A percentile compares a stretch with the other conserved stretches of the same genome.
Evolutionary conservation across 495 filamentous ascomycete genomes (phyloP).

Genomic region (Neurospora sublineolata): DNA sequence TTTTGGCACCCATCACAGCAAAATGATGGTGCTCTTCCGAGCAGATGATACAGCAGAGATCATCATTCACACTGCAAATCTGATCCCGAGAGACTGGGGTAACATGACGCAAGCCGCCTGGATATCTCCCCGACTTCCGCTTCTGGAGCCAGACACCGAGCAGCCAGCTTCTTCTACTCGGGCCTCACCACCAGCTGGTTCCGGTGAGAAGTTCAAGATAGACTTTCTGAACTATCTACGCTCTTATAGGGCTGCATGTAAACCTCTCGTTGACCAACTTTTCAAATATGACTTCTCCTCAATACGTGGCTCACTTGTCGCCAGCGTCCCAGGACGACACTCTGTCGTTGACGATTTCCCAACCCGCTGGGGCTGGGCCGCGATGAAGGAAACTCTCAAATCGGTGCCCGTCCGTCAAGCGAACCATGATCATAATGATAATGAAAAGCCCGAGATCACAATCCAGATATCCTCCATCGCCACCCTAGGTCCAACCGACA

Average conservation of each 20-base stretch:
- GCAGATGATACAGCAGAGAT: slow-evolving; percentile 70
- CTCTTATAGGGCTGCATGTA: slow-evolving; percentile 47
- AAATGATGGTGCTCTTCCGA: slow-evolving; percentile 75
- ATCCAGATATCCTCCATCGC: slow-evolving; percentile 77
- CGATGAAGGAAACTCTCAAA: slow-evolving; percentile 48
- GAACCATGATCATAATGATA: not conserved
- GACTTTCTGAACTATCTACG: slow-evolving; percentile 65
- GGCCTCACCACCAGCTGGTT: slow-evolving; percentile 32
- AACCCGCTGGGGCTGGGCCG: slow-evolving; percentile 66
- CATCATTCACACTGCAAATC: slow-evolving; percentile 81
- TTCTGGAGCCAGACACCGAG: slow-evolving; percentile 1
- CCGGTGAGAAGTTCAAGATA: slow-evolving; percentile 59
- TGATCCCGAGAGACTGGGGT: slow-evolving; percentile 74
- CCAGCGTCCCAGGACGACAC: slow-evolving; percentile 61
- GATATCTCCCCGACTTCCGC: slow-evolving; percentile 63
- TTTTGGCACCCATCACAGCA: slow-evolving; percentile 72
- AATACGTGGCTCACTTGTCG: slow-evolving; percentile 63
- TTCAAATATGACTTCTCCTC: slow-evolving; percentile 55
- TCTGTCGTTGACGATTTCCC: slow-evolving; percentile 28
- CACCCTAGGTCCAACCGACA: slow-evolving; percentile 59
- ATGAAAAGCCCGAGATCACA: slow-evolving; percentile 45
- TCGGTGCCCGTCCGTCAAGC: slow-evolving; percentile 31
- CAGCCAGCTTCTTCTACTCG: not conserved
- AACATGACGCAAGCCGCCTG: slow-evolving; percentile 83
- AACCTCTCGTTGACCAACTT: slow-evolving; percentile 44